phyloP scores from a whole-genome alignment of 2,329 filamentous ascomycete species.

The Scedosporium boydii region DNA sequence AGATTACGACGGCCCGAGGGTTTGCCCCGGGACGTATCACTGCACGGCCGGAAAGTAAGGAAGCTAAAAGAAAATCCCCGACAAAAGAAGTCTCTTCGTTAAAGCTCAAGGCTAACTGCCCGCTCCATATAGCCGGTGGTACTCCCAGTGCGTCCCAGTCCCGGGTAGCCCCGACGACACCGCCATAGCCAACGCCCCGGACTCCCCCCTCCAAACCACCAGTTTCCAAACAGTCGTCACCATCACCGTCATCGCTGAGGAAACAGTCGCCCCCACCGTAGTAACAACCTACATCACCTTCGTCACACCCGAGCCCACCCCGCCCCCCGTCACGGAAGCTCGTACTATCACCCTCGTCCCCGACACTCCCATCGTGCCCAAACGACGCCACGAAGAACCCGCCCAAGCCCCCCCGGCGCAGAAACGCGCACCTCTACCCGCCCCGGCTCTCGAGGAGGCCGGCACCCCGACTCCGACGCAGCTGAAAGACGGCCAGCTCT shows the following conservation, averaged over 20 bases:
- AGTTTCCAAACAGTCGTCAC: constrained; percentile 6
- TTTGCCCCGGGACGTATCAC: not conserved
- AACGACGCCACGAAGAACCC: not conserved
- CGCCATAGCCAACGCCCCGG: constrained; percentile 1
- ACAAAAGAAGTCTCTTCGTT: not conserved
- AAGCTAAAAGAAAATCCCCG: too few species aligned
- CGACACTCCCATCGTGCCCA: not conserved
- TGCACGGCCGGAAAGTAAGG: constrained; percentile 3
- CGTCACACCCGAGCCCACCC: not conserved
- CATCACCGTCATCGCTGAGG: not conserved
- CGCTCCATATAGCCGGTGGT: constrained; percentile 7
- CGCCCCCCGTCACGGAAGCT: not conserved
- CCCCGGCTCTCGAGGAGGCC: not conserved
- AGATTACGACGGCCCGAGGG: not conserved
- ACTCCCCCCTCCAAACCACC: constrained; percentile 9
- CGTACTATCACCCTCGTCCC: constrained; percentile 3
- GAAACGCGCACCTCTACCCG: not conserved
- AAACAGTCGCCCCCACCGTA: constrained; percentile 3
- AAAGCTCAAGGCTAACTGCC: not conserved
- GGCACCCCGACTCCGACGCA: constrained; percentile 1
- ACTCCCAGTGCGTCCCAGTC: constrained; percentile 10
- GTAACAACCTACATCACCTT: constrained; percentile 10
- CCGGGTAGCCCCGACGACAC: constrained; percentile 3
- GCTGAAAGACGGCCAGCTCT: constrained; percentile 17
- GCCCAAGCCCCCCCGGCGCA: not conserved